These are phyloP conservation scores for Dothidotthia symphoricarpi DNA, from an alignment of 2,329 filamentous ascomycete genomes.

Conservation along the genomic window DNA sequence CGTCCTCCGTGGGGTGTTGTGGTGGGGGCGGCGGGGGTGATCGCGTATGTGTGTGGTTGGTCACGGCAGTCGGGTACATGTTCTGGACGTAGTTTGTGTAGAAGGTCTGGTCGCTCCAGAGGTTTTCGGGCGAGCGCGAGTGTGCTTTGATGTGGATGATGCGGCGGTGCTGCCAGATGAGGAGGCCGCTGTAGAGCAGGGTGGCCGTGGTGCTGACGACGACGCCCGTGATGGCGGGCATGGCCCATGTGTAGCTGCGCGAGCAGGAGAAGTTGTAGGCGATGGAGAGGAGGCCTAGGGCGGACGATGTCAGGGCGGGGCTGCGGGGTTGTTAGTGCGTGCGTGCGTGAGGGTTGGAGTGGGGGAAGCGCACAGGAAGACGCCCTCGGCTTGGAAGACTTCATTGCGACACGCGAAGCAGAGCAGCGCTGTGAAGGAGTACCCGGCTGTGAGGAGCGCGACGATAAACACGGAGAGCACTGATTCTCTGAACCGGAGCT, in stretches of 20 bases:
- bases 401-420: conserved; percentile 49
- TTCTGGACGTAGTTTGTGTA: conserved; percentile 49
- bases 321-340: conserved; percentile 23
- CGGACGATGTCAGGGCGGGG: conserved; percentile 45
- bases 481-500: conserved; percentile 43
- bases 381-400: conserved; percentile 49
- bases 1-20: conserved; percentile 43
- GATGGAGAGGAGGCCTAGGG: conserved; percentile 49
- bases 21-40: conserved; percentile 24
- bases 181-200: conserved; percentile 44
- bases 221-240: conserved; percentile 46
- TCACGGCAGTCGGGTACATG: conserved; percentile 45
- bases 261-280: conserved; percentile 50
- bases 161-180: conserved; percentile 45
- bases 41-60: too few species aligned
- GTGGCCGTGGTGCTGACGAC: conserved; percentile 43
- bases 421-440: conserved; percentile 50
- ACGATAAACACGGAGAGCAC: conserved; percentile 48
- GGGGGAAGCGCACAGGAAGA: conserved; percentile 44
- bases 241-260: conserved; percentile 44
- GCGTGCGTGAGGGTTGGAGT: neutral
- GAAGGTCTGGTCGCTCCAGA: conserved; percentile 41
- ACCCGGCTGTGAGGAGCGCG: conserved; percentile 49
- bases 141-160: conserved; percentile 36
- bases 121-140: conserved; percentile 18